Evolutionary conservation across 768 basidiomycete genomes (phyloP).

Genomic region (Symmetrospora coprosmae): DNA sequence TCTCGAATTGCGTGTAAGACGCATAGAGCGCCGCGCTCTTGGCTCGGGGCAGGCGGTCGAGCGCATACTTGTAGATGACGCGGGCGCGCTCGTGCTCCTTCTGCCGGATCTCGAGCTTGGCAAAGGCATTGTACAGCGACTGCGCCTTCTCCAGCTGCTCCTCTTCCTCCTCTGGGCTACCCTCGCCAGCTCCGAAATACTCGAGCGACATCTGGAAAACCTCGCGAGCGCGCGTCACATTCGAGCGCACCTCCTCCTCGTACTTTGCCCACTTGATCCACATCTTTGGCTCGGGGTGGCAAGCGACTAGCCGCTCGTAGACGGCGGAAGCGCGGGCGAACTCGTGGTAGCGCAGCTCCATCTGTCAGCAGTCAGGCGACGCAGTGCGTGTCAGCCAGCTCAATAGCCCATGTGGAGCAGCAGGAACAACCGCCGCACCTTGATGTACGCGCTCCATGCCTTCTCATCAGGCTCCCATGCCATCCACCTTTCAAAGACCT

Average conservation of each 20-base stretch:
- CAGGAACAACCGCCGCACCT: constrained; percentile 37
- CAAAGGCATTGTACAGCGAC: constrained; percentile 80
- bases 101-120: constrained; percentile 88
- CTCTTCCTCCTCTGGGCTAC: constrained; percentile 50
- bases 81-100: constrained; percentile 95
- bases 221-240: constrained; percentile 59
- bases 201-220: constrained; percentile 82
- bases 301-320: constrained; percentile 67
- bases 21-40: constrained; percentile 79
- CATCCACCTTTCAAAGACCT: constrained; percentile 99
- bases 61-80: constrained; percentile 99
- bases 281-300: constrained; percentile 51
- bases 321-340: constrained; percentile 78
- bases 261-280: constrained; percentile 57
- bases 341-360: constrained; percentile 87
- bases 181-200: constrained; percentile 50
- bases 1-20: constrained; percentile 92
- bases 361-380: too few relatives aligned
- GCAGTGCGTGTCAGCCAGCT: too few relatives aligned
- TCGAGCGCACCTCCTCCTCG: constrained; percentile 49
- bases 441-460: constrained; percentile 99
- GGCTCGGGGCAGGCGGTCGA: constrained; percentile 76
- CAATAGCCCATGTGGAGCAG: background rate
- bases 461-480: constrained; percentile 99
- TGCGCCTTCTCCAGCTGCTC: constrained; percentile 81